These are phyloP conservation scores for Apiospora koreana DNA, from an alignment of 2,329 filamentous ascomycete genomes.

Conservation along the genomic window DNA sequence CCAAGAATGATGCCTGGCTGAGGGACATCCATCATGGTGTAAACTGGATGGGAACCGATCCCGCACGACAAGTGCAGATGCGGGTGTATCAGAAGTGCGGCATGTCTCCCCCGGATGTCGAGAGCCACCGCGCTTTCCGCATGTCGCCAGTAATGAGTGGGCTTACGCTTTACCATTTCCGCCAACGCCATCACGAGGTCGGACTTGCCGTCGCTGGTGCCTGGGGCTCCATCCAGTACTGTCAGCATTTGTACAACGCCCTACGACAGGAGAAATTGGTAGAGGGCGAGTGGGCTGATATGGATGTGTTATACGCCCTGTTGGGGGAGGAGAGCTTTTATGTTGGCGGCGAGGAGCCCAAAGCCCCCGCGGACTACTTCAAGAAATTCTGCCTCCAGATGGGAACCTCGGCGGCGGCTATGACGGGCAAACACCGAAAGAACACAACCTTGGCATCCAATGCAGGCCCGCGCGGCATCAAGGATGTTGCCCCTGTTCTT, in stretches of 20 bases:
- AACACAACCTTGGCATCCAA: constrained; percentile 24
- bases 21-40: constrained; percentile 22
- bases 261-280: constrained; percentile 31
- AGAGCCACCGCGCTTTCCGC: constrained; percentile 32
- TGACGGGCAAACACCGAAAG: constrained; percentile 25
- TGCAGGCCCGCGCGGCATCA: constrained; percentile 32
- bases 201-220: constrained; percentile 36
- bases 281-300: constrained; percentile 37
- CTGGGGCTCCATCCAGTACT: constrained; percentile 40
- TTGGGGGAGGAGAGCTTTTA: constrained; percentile 37
- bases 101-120: not conserved
- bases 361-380: constrained; percentile 32
- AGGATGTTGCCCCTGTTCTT: constrained; percentile 32
- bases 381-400: constrained; percentile 40
- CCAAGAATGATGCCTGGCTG: constrained; percentile 27
- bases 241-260: constrained; percentile 45
- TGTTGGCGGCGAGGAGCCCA: constrained; percentile 34
- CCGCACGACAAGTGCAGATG: constrained; percentile 20
- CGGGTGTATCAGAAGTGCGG: not conserved
- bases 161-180: constrained; percentile 37
- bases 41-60: constrained; percentile 26
- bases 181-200: constrained; percentile 31
- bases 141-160: constrained; percentile 41
- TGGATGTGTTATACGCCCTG: constrained; percentile 35
- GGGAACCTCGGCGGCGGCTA: constrained; percentile 34